A percentile compares a stretch with the other conserved stretches of the same genome.
Evolutionary conservation across 1,284 basidiomycete genomes (phyloP).

Genomic region (Cystobasidium slooffiae): DNA sequence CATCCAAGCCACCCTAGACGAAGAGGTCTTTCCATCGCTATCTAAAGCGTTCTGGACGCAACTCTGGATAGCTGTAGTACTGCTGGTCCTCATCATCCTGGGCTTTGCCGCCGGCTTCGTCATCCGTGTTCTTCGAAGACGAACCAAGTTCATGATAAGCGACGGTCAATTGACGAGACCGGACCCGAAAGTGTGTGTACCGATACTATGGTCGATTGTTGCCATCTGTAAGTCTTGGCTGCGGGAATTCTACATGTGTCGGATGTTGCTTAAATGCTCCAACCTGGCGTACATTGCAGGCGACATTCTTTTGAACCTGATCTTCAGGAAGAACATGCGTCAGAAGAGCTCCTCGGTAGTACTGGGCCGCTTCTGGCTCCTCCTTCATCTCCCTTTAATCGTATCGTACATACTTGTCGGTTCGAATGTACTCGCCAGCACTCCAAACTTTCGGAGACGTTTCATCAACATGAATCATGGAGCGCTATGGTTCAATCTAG

Average conservation of each 20-base stretch:
- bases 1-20: neutral
- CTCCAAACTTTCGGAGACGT: conserved; percentile 7
- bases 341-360: neutral
- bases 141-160: neutral
- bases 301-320: neutral
- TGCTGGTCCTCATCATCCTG: neutral
- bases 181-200: conserved; percentile 6
- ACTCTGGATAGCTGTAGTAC: conserved; percentile 4
- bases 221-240: conserved; percentile 2
- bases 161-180: conserved; percentile 18
- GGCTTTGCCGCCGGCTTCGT: conserved; percentile 7
- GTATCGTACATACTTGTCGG: conserved; percentile 11
- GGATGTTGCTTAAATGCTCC: neutral
- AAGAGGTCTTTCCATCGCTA: conserved; percentile 9
- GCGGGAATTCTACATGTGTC: neutral
- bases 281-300: neutral
- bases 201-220: conserved; percentile 8
- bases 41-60: conserved; percentile 18
- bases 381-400: conserved; percentile 2
- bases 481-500: neutral
- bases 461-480: neutral
- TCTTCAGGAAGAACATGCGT: neutral
- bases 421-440: conserved; percentile 2
- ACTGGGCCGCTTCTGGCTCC: conserved; percentile 20
- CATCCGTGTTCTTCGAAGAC: neutral